phyloP scores from a whole-genome alignment of 2,329 filamentous ascomycete genomes.

The Tolypocladium amazonense region DNA sequence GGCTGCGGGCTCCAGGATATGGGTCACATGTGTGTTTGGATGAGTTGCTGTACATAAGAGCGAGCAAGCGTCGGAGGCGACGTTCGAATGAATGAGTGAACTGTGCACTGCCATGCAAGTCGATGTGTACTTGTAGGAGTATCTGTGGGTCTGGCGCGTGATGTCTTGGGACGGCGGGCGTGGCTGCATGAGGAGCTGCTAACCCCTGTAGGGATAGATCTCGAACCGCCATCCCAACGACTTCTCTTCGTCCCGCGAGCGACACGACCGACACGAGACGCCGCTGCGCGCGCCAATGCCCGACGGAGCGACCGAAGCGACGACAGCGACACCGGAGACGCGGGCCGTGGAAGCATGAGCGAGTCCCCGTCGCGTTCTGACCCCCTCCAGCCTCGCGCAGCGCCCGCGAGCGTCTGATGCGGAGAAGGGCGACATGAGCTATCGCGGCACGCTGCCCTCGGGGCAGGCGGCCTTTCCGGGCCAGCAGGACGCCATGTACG shows the following conservation, averaged over 20 bases:
- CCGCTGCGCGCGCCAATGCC: neutral
- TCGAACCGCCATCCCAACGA: slow-evolving; percentile 5
- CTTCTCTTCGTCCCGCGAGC: neutral
- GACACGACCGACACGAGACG: slow-evolving; percentile 1
- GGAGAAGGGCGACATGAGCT: slow-evolving; percentile 22
- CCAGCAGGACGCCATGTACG: slow-evolving; percentile 15
- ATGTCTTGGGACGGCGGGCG: slow-evolving; percentile 1
- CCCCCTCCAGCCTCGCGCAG: neutral
- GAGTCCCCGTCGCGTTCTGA: neutral
- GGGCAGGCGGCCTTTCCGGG: slow-evolving; percentile 16
- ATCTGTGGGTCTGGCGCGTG: neutral
- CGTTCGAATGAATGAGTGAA: neutral
- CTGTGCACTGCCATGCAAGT: neutral
- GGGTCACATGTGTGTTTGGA: neutral
- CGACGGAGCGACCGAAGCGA: neutral
- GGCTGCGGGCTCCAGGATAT: neutral
- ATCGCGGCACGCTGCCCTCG: slow-evolving; percentile 18
- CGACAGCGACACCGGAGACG: neutral
- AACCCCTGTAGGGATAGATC: slow-evolving; percentile 5
- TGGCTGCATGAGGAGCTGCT: slow-evolving; percentile 2
- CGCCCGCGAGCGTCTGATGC: slow-evolving; percentile 6
- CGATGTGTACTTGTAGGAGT: neutral
- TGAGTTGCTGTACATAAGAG: neutral
- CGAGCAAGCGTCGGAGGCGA: neutral
- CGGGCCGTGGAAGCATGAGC: slow-evolving; percentile 2